phyloP scores from a whole-genome alignment of 345 rosid species.

The Sonneratia alba region DNA sequence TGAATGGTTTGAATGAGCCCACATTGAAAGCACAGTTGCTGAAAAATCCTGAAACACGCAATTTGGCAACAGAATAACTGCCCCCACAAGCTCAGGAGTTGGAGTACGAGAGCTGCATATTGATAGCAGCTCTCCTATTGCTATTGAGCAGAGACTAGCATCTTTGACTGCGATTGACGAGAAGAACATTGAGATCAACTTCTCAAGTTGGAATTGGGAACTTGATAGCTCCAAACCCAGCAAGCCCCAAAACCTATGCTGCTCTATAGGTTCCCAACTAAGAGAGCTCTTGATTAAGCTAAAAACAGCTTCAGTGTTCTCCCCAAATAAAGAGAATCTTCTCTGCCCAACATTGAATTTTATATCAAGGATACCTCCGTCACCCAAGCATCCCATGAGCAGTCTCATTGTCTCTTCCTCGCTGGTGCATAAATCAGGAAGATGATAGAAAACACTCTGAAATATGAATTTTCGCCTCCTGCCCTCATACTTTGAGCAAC shows the following conservation, averaged over 20 bases:
- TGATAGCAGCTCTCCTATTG: conserved; percentile 34
- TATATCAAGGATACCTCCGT: conserved; percentile 33
- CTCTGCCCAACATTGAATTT: conserved; percentile 37
- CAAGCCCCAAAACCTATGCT: conserved; percentile 45
- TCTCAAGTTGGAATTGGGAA: conserved; percentile 31
- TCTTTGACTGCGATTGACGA: conserved; percentile 21
- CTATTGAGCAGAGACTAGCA: conserved; percentile 31
- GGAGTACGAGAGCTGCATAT: conserved; percentile 33
- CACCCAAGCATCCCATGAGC: conserved; percentile 23
- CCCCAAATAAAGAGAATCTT: conserved; percentile 35
- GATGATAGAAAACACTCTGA: conserved; percentile 23
- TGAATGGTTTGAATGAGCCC: conserved; percentile 34
- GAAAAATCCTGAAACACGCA: conserved; percentile 29
- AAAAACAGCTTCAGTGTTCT: conserved; percentile 19
- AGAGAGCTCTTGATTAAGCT: conserved; percentile 31
- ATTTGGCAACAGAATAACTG: conserved; percentile 35
- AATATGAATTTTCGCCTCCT: conserved; percentile 18
- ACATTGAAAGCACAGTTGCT: conserved; percentile 30
- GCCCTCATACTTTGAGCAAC: conserved; percentile 29
- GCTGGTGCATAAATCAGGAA: conserved; percentile 28
- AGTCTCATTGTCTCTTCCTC: conserved; percentile 26
- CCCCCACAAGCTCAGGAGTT: conserved; percentile 35
- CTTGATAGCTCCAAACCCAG: conserved; percentile 40
- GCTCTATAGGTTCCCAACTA: conserved; percentile 34
- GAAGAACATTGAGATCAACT: conserved; percentile 33